A percentile compares a stretch with the other conserved stretches of the same genome.
Evolutionary conservation across 2,329 filamentous ascomycete species (phyloP).

Genomic region (Zasmidium cellare): DNA sequence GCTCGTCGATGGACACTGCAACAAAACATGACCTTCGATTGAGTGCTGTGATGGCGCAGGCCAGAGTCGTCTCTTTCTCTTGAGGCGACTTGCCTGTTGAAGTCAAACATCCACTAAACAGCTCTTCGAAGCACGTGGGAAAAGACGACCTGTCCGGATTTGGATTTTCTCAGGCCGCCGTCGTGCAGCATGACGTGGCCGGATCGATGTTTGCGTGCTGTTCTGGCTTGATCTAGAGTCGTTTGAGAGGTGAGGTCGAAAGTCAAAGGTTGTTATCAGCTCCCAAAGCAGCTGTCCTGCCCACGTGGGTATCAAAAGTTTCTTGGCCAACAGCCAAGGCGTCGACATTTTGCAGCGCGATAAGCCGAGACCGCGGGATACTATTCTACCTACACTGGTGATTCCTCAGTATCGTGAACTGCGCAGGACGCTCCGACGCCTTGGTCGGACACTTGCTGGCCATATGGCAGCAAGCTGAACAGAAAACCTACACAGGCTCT

Average conservation of each 20-base stretch:
- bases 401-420: neutral
- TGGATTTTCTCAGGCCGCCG: neutral
- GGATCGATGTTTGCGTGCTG: neutral
- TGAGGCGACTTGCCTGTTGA: neutral
- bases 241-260: neutral
- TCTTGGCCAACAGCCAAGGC: neutral
- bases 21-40: neutral
- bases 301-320: neutral
- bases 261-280: neutral
- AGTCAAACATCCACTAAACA: neutral
- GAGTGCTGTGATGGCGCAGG: neutral
- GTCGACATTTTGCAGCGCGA: neutral
- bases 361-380: neutral
- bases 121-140: neutral
- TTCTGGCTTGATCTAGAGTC: neutral
- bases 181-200: neutral
- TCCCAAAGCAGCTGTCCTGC: neutral
- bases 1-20: neutral
- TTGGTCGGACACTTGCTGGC: neutral
- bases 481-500: neutral
- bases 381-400: neutral
- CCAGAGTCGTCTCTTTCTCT: neutral
- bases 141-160: neutral
- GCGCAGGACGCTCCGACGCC: neutral
- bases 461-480: neutral